These are phyloP conservation scores for Erigeron philadelphicus DNA, from an alignment of 140 eudicot species.

Conservation along the genomic window DNA sequence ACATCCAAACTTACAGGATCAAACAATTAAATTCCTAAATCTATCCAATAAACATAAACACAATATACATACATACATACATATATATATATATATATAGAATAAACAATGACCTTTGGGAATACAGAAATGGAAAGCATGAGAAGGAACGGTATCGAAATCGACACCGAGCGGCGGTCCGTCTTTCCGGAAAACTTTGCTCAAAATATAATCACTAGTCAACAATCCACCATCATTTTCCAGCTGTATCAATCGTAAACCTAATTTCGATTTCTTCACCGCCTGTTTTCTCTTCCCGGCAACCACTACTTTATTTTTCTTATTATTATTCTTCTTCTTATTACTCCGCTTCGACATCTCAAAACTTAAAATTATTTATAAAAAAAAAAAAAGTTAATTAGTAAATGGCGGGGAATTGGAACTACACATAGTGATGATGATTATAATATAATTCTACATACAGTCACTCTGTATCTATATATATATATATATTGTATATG, in stretches of 20 bases:
- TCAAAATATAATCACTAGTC: constrained; percentile 42
- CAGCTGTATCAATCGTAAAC: constrained; percentile 34
- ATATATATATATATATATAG: background rate
- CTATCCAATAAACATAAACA: no score
- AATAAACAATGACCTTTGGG: constrained; percentile 24
- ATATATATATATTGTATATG: no score
- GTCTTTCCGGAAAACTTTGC: constrained; percentile 64
- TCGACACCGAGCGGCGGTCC: constrained; percentile 73
- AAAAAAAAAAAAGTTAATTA: constrained; percentile 15
- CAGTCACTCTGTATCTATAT: no score
- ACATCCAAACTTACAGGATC: no score
- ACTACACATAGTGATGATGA: no score
- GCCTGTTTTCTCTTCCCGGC: constrained; percentile 38
- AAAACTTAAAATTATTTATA: constrained; percentile 4
- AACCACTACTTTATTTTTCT: constrained; percentile 22
- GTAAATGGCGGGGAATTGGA: background rate
- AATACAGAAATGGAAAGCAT: constrained; percentile 45
- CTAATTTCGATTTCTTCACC: constrained; percentile 21
- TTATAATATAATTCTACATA: no score
- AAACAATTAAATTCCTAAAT: no score
- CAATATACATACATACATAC: background rate
- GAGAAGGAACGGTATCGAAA: constrained; percentile 62
- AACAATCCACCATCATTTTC: constrained; percentile 32
- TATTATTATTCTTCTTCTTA: constrained; percentile 15
- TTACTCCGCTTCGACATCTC: constrained; percentile 35